Base-by-base conservation (phyloP, 148 eudicot species). In the Persicaria maculosa region DNA sequence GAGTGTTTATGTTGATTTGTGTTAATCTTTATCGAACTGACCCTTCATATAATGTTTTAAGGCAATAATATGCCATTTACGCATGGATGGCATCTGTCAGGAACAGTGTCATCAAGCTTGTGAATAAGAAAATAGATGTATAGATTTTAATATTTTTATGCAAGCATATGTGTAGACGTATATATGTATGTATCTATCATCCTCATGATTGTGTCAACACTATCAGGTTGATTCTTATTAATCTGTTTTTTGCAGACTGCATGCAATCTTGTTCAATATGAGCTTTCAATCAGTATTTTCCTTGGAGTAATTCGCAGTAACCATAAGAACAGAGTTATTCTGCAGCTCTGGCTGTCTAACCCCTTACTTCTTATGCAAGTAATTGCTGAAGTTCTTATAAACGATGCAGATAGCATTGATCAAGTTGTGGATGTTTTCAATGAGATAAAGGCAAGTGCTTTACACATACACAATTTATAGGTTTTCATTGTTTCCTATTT, bases 191-290 rank as follows among this genome's bases (percentile, higher is more conserved):
- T 57, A 9, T 57, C 31, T 58, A 31, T 31, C 40, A 31, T 31
- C 40, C 40, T 31, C 9, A 1, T 58, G 9, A 58, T 22, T 11
- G 68, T 62, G 44, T 62, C 10, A 57, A 22, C 44, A 16, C 3
- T 4, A 62, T 25, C 68, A 25, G 25, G 31, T 19, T 57, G 54
- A 11, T 50, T 59, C 9, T 22, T 22, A 20, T 36, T 15, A 7
- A 44, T 64, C 5, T 64, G n/a, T 65, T 40, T 64, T 62, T 48
- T 44, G 55, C 86, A 93, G 98, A 91, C 98, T 79, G 75, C 98
- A 12, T 93, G 88, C 80, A 89, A 93, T 82, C 90, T 89, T 67
- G 82, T 93, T 48, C 98, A 89, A 77, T 74, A 79, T 75, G 97
- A 93, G 81, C 84, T 93, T 57, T 81, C 84, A 76, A 84, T 90